phyloP scores from a whole-genome alignment of 1,139 yeast genomes.

The Zygoascus hellenicus region DNA sequence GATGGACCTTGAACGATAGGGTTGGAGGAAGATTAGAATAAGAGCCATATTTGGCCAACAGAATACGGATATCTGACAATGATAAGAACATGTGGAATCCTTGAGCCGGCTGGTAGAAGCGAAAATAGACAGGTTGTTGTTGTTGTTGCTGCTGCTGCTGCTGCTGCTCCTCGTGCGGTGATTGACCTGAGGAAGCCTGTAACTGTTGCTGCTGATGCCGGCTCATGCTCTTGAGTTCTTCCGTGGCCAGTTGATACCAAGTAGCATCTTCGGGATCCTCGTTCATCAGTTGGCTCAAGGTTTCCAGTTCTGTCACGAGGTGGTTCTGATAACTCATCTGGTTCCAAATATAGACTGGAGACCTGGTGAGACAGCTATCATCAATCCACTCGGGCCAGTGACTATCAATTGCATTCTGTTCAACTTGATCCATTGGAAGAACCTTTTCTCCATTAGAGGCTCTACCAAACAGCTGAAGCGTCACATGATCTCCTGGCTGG shows the following conservation, averaged over 20 bases:
- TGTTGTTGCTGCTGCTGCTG: background rate
- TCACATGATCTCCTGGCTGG: slow-evolving; percentile 8
- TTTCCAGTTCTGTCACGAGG: too few species aligned
- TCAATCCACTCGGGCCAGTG: too few species aligned
- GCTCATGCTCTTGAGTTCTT: slow-evolving; percentile 5
- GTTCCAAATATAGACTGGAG: too few species aligned
- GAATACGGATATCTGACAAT: slow-evolving; percentile 13
- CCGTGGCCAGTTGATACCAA: slow-evolving; percentile 8
- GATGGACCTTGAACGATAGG: slow-evolving; percentile 7
- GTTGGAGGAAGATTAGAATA: slow-evolving; percentile 13
- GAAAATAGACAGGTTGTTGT: slow-evolving; percentile 10
- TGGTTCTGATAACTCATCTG: too few species aligned
- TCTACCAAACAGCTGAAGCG: slow-evolving; percentile 8
- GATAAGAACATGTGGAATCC: slow-evolving; percentile 13
- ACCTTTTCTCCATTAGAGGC: background rate
- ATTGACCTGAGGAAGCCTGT: too few species aligned
- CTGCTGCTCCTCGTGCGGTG: too few species aligned
- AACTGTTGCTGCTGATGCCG: background rate
- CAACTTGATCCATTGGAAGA: background rate
- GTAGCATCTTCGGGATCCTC: background rate
- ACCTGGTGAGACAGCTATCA: too few species aligned
- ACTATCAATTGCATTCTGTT: too few species aligned
- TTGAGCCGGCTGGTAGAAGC: slow-evolving; percentile 15
- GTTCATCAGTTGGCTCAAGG: background rate
- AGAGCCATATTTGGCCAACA: slow-evolving; percentile 11